phyloP scores from a whole-genome alignment of 148 eudicot species.

The Diospyros lotus region DNA sequence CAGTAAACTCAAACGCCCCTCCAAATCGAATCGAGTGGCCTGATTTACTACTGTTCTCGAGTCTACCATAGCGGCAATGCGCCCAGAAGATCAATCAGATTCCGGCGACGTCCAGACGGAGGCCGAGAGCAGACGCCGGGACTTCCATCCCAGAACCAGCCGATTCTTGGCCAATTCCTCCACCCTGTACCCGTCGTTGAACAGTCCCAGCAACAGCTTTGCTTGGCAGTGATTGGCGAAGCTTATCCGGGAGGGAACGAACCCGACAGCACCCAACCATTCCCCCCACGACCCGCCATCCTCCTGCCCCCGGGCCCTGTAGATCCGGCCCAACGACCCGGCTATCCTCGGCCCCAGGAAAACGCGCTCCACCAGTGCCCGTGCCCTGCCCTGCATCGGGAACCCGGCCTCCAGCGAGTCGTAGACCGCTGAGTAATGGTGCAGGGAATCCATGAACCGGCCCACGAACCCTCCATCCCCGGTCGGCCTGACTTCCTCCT shows the following conservation, averaged over 20 bases:
- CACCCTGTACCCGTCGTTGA: constrained; percentile 49
- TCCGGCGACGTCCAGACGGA: constrained; percentile 38
- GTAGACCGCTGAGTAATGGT: constrained; percentile 42
- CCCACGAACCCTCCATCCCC: constrained; percentile 31
- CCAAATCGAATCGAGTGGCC: no score
- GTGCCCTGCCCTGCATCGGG: constrained; percentile 44
- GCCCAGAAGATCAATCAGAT: constrained; percentile 10
- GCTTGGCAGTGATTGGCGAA: constrained; percentile 60
- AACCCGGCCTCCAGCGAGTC: constrained; percentile 52
- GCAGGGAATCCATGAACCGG: constrained; percentile 42
- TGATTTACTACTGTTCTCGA: no score
- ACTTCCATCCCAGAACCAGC: constrained; percentile 50
- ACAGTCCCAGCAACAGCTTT: constrained; percentile 42
- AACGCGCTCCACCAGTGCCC: constrained; percentile 45
- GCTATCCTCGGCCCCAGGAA: constrained; percentile 38
- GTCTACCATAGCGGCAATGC: not conserved
- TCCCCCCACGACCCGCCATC: constrained; percentile 34
- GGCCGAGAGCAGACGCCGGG: constrained; percentile 44
- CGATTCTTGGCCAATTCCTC: constrained; percentile 39
- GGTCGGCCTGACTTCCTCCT: constrained; percentile 34
- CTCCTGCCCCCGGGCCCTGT: constrained; percentile 19
- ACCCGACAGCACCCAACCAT: constrained; percentile 30
- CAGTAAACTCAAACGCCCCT: no score
- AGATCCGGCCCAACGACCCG: constrained; percentile 37
- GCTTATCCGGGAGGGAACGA: constrained; percentile 27